Evolutionary conservation across 2,329 filamentous ascomycete species (phyloP).

Genomic region (Sporothrix humicola): DNA sequence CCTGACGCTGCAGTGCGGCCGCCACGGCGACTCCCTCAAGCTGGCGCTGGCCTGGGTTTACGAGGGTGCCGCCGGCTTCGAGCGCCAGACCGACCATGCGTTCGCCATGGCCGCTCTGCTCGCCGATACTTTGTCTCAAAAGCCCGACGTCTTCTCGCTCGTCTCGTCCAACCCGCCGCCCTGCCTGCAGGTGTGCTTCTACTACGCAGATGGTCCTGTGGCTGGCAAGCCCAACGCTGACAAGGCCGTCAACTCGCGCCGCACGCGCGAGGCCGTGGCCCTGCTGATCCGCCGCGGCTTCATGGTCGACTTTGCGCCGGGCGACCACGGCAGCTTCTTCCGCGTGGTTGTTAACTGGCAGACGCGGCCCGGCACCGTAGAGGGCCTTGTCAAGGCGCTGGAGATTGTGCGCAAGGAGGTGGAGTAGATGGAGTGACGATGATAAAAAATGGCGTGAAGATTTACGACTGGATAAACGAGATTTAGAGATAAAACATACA

Average conservation of each 20-base stretch:
- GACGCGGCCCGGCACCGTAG: constrained; percentile 58
- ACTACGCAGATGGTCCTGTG: constrained; percentile 64
- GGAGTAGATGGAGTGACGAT: not conserved
- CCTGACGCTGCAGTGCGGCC: constrained; percentile 89
- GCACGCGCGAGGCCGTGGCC: constrained; percentile 56
- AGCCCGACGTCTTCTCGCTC: constrained; percentile 66
- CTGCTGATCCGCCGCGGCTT: constrained; percentile 58
- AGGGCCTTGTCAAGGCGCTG: constrained; percentile 61
- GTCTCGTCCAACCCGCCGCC: constrained; percentile 79
- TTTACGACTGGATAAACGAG: not conserved
- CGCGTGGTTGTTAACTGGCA: constrained; percentile 65
- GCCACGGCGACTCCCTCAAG: constrained; percentile 84
- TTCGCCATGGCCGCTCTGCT: constrained; percentile 75
- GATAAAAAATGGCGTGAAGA: not conserved
- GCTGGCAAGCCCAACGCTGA: constrained; percentile 55
- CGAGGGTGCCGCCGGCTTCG: constrained; percentile 79
- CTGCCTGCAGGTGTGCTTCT: constrained; percentile 95
- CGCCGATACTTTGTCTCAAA: constrained; percentile 61
- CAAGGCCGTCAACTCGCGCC: constrained; percentile 54
- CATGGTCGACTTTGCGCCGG: constrained; percentile 68
- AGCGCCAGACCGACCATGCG: constrained; percentile 70
- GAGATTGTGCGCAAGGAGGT: constrained; percentile 51
- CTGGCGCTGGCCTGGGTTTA: constrained; percentile 88
- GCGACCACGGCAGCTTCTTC: constrained; percentile 61
- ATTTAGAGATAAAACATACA: constrained; percentile 13